Percentiles rank a stretch among this genome's conserved stretches.
Evolutionary conservation across 805 yeast genomes (phyloP).

Genomic region (Wickerhamiella sergipiensis): DNA sequence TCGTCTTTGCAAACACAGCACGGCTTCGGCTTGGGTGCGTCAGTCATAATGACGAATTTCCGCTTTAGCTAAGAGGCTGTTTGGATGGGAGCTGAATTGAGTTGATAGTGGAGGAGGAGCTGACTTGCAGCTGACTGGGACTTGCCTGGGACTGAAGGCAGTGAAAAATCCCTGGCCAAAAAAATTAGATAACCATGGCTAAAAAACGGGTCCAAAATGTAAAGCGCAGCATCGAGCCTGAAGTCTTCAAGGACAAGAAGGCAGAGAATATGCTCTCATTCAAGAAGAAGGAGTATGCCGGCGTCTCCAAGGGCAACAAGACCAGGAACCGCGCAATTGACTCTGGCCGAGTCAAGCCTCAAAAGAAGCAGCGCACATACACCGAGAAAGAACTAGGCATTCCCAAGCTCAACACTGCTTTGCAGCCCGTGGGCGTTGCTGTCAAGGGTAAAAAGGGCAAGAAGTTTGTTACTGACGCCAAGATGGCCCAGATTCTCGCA

Average conservation of each 20-base stretch:
- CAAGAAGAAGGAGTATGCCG: slow-evolving; percentile 13
- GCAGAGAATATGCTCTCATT: slow-evolving; percentile 17
- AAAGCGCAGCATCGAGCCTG: slow-evolving; percentile 17
- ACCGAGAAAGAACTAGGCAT: slow-evolving; percentile 67
- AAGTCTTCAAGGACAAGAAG: slow-evolving; percentile 15
- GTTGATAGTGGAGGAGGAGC: no score
- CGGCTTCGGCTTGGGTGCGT: slow-evolving; percentile 60
- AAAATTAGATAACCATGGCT: slow-evolving; percentile 12
- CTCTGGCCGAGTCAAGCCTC: slow-evolving; percentile 6
- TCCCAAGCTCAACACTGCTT: slow-evolving; percentile 69
- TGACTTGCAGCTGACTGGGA: no score
- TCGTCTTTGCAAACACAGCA: slow-evolving; percentile 91
- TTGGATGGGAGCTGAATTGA: no score
- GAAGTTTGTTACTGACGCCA: slow-evolving; percentile 44
- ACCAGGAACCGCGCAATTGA: slow-evolving; percentile 15
- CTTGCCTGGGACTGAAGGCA: no score
- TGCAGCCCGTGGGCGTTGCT: slow-evolving; percentile 67
- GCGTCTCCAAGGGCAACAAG: slow-evolving; percentile 19
- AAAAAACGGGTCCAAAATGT: slow-evolving; percentile 14
- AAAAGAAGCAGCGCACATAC: slow-evolving; percentile 29
- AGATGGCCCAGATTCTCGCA: slow-evolving; percentile 59
- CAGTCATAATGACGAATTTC: neutral
- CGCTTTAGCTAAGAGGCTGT: neutral
- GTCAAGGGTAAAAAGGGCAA: slow-evolving; percentile 75
- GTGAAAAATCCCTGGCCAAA: neutral